Evolutionary conservation across 2,329 filamentous ascomycete species (phyloP), one percentile per base, ranked within the genome.

Genomic region (Botryotinia globosa): DNA sequence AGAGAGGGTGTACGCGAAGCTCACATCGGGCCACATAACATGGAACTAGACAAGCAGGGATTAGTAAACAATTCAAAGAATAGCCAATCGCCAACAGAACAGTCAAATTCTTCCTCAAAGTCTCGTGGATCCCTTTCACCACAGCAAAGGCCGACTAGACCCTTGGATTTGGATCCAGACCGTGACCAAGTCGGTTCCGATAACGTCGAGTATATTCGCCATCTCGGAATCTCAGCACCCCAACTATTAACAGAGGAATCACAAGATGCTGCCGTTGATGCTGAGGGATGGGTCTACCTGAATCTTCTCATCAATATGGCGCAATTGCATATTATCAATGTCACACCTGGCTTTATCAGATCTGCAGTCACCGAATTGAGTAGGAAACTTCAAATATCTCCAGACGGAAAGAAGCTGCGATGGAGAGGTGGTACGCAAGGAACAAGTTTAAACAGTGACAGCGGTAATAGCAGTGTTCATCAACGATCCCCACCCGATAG

Each of bases 241-340:
- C 85, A 91, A 65, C 80, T 88, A 3, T 76, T 84, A 16, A 83
- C 83, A 16, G 82, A 83, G 3, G 83, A 84, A 25, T 83, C 82
- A 29, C 78, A 83, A 1, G 85, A 89, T 69, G 87, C 89, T 18
- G 85, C 87, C 22, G 86, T 89, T 0, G 90, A 91, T 71, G 85
- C 85, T 0, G 89, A 94, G 39, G 92, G 92, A 7, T 96, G 93
- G 93, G 89, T 95, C 0, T 95, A 94, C 77, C 83, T 96, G 10
- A 96, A 96, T 77, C 83, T 97, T 1, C 85, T 97, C 1, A 90
- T 91, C 79, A 94, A 91, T 78, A 87, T 97, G 84, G 93, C 94
- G 0, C 93, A 97, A 81, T 83, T 97, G 29, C 93, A 97, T 77
- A 95, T 94, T 0, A 86, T 96, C 76, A 94, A 94, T 73, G 93